Conservation (phyloP, 2,329 filamentous ascomycete species). For the Ophiostoma pallidulum region DNA sequence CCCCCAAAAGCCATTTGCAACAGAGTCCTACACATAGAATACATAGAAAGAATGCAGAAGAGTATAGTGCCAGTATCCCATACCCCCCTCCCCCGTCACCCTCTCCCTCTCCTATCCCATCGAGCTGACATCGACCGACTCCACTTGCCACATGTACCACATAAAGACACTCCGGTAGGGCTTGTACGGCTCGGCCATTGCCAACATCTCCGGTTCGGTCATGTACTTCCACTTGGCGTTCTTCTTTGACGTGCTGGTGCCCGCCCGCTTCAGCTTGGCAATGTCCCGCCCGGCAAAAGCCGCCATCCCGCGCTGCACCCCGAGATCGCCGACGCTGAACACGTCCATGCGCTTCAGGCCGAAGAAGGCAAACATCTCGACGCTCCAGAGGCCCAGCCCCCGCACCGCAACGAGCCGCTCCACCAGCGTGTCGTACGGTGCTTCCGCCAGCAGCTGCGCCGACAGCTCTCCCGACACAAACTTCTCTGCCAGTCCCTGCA, state of each 20-base stretch:
- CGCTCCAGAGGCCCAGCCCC: slow-evolving; percentile 81
- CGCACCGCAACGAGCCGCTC: slow-evolving; percentile 75
- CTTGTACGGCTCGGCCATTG: slow-evolving; percentile 66
- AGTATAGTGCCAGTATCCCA: too few relatives aligned
- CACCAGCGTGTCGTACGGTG: slow-evolving; percentile 77
- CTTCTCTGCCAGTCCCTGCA: slow-evolving; percentile 74
- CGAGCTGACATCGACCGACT: slow-evolving; percentile 63
- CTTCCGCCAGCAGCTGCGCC: slow-evolving; percentile 64
- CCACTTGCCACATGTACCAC: slow-evolving; percentile 97
- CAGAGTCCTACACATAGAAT: too few relatives aligned
- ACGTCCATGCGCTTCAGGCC: slow-evolving; percentile 91
- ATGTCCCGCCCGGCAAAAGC: slow-evolving; percentile 77
- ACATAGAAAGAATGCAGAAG: too few relatives aligned
- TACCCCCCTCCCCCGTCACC: too few relatives aligned
- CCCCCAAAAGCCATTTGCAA: too few relatives aligned
- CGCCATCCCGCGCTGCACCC: slow-evolving; percentile 91
- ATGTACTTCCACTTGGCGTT: slow-evolving; percentile 95
- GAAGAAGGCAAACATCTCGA: slow-evolving; percentile 98
- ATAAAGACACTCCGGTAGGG: slow-evolving; percentile 91
- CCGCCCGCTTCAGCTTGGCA: slow-evolving; percentile 63
- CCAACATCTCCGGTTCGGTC: slow-evolving; percentile 84
- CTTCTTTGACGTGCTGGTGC: slow-evolving; percentile 53
- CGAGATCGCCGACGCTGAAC: slow-evolving; percentile 83
- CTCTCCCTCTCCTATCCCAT: too few relatives aligned
- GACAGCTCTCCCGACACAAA: slow-evolving; percentile 68